Evolutionary conservation across 352 stramenopile genomes (phyloP).

Genomic region (Halophytophthora polymorphica): DNA sequence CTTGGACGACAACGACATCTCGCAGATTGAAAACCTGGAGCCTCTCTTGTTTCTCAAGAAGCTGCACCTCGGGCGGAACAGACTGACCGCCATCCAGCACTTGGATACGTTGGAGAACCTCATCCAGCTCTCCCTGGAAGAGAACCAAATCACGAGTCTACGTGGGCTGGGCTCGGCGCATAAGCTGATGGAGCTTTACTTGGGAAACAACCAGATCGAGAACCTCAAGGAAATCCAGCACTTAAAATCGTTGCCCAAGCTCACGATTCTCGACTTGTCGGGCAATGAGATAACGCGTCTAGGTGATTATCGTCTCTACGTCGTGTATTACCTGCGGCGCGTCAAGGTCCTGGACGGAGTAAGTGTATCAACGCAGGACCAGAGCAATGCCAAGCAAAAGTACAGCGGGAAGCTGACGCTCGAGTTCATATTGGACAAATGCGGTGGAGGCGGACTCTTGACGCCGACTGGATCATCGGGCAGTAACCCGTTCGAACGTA

Average conservation of each 20-base stretch:
- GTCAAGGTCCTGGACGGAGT: conserved; percentile 83
- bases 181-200: conserved; percentile 86
- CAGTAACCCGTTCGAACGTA: conserved; percentile 45
- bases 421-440: conserved; percentile 85
- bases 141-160: conserved; percentile 80
- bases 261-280: conserved; percentile 84
- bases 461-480: conserved; percentile 4
- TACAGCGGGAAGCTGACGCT: conserved; percentile 85
- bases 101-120: conserved; percentile 63
- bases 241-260: conserved; percentile 73
- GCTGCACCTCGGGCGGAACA: conserved; percentile 78
- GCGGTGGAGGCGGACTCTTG: conserved; percentile 19
- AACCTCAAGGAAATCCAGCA: conserved; percentile 78
- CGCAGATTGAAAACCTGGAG: conserved; percentile 60
- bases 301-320: conserved; percentile 75
- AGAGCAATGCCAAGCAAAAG: conserved; percentile 82
- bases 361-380: conserved; percentile 69
- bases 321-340: conserved; percentile 71
- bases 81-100: conserved; percentile 55
- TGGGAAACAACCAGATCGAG: conserved; percentile 84
- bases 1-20: conserved; percentile 79
- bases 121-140: conserved; percentile 78
- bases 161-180: conserved; percentile 48
- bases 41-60: conserved; percentile 60
- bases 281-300: conserved; percentile 73